These are phyloP conservation scores for Arthroderma sp. DNA, from an alignment of 2,329 filamentous ascomycete genomes.

Conservation along the genomic window DNA sequence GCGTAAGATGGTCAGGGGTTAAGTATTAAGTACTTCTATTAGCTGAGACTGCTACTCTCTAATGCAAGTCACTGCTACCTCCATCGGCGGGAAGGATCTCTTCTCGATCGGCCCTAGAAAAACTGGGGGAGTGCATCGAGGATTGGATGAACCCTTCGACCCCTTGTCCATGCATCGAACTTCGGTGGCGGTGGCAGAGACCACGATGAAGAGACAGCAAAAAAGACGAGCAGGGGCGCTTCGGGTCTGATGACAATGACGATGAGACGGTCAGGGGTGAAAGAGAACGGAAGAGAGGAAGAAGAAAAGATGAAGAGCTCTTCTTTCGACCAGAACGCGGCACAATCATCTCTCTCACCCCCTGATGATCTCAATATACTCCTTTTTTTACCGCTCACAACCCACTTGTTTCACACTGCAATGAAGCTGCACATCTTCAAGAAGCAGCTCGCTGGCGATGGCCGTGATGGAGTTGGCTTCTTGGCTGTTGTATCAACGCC, in stretches of 20 bases:
- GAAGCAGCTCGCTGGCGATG: background rate
- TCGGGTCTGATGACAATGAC: background rate
- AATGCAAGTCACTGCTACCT: background rate
- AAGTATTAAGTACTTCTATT: background rate
- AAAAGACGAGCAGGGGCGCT: too few species aligned
- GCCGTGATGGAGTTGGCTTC: background rate
- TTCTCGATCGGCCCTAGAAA: background rate
- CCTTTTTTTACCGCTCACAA: background rate
- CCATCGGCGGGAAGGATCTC: background rate
- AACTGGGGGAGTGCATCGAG: background rate
- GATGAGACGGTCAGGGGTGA: too few species aligned
- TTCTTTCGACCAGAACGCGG: background rate
- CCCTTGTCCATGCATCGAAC: background rate
- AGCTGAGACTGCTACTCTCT: background rate
- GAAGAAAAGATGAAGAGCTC: background rate
- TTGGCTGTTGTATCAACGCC: background rate
- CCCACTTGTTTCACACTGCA: background rate
- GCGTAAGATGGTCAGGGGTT: conserved; percentile 1
- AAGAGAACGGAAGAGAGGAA: background rate
- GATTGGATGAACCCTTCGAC: background rate
- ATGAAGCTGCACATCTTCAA: background rate
- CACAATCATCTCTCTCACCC: background rate
- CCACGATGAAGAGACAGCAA: background rate
- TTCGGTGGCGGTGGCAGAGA: background rate
- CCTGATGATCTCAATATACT: background rate